Percentiles rank a stretch among this genome's conserved stretches.
Conservation (phyloP, 345 rosid species). For the Laguncularia racemosa region DNA sequence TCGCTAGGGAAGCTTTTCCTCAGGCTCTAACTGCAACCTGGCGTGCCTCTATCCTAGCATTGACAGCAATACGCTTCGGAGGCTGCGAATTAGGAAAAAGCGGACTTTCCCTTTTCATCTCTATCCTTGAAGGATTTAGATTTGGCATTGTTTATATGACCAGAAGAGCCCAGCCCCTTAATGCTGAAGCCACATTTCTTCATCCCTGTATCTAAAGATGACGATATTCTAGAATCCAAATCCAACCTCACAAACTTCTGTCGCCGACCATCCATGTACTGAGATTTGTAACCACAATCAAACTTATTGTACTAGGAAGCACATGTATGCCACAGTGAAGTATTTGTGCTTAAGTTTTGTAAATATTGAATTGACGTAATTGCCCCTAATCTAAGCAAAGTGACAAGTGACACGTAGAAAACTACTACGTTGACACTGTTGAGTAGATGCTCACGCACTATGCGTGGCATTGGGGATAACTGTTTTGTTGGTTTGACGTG, state of each 20-base stretch:
- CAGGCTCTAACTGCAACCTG: slow-evolving; percentile 53
- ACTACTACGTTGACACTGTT: too few relatives aligned
- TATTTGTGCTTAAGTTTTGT: too few relatives aligned
- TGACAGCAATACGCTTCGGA: slow-evolving; percentile 29
- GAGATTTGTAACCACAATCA: slow-evolving; percentile 54
- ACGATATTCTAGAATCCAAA: slow-evolving; percentile 74
- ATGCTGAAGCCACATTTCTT: slow-evolving; percentile 62
- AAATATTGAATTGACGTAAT: too few relatives aligned
- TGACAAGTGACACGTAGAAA: too few relatives aligned
- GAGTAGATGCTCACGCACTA: too few relatives aligned
- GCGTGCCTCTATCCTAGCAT: slow-evolving; percentile 43
- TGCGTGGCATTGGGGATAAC: too few relatives aligned
- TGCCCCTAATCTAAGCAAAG: too few relatives aligned
- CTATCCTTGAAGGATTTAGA: slow-evolving; percentile 75
- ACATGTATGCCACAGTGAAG: slow-evolving; percentile 30
- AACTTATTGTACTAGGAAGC: slow-evolving; percentile 51
- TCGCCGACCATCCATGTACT: slow-evolving; percentile 54
- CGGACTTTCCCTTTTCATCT: slow-evolving; percentile 51
- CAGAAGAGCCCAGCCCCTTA: slow-evolving; percentile 46
- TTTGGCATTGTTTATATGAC: slow-evolving; percentile 34
- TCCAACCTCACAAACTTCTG: slow-evolving; percentile 99
- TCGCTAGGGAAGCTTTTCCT: slow-evolving; percentile 65
- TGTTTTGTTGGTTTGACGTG: too few relatives aligned
- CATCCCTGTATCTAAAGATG: slow-evolving; percentile 51
- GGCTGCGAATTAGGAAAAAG: slow-evolving; percentile 23